These are phyloP conservation scores for Aspergillus fijiensis DNA, from an alignment of 2,329 filamentous ascomycete genomes.

Conservation along the genomic window DNA sequence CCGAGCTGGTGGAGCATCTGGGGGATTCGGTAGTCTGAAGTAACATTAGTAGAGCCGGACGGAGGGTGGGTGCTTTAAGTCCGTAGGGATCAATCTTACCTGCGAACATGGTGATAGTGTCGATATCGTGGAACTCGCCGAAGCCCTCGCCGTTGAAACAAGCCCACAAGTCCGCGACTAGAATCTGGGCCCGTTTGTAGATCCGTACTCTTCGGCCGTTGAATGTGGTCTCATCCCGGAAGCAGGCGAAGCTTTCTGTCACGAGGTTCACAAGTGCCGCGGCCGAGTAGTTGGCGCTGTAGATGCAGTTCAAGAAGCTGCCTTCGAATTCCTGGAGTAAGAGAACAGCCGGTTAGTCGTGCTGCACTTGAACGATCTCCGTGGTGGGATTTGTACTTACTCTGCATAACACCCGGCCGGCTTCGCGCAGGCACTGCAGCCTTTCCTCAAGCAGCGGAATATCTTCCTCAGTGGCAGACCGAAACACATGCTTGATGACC, in stretches of 20 bases:
- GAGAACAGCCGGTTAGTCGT: conserved; percentile 1
- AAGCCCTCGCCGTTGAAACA: conserved; percentile 81
- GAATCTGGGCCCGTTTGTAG: conserved; percentile 91
- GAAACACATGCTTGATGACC: conserved; percentile 73
- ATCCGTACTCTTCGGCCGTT: conserved; percentile 75
- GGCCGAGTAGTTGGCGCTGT: conserved; percentile 73
- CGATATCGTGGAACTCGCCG: conserved; percentile 84
- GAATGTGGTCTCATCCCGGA: conserved; percentile 76
- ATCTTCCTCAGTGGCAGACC: conserved; percentile 79
- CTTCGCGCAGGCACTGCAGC: conserved; percentile 76
- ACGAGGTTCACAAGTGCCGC: conserved; percentile 83
- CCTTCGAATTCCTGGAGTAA: conserved; percentile 67
- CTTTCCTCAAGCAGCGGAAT: conserved; percentile 82
- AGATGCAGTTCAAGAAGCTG: conserved; percentile 71
- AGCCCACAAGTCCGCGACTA: conserved; percentile 95
- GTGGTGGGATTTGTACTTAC: conserved; percentile 45
- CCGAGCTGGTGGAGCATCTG: conserved; percentile 85
- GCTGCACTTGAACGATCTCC: not conserved
- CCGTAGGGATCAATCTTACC: conserved; percentile 38
- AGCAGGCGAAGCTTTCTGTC: conserved; percentile 77
- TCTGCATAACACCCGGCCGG: conserved; percentile 74
- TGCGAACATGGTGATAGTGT: conserved; percentile 97
- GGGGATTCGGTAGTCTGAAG: conserved; percentile 82
- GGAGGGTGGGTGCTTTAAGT: not conserved
- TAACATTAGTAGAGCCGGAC: not conserved